These are phyloP conservation scores for Saitozyma sp. DNA, from an alignment of 768 basidiomycete species.

Conservation along the genomic window DNA sequence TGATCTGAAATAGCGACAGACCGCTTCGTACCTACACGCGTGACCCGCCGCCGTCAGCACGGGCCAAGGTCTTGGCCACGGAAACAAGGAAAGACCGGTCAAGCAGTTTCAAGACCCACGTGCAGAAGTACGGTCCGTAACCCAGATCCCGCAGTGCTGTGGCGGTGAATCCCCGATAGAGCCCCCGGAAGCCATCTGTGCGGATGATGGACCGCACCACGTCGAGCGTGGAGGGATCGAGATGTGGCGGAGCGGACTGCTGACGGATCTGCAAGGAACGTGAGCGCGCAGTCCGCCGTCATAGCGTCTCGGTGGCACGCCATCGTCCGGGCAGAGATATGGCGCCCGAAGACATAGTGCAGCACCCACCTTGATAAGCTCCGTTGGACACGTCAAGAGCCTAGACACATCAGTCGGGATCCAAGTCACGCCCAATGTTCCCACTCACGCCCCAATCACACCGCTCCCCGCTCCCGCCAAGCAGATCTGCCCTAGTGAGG, in stretches of 20 bases:
- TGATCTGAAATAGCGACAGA: constrained; percentile 47
- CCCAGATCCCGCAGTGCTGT: constrained; percentile 77
- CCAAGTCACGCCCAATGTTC: too few species aligned
- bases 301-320: too few species aligned
- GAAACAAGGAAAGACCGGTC: not conserved
- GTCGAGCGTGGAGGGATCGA: constrained; percentile 54
- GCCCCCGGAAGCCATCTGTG: constrained; percentile 62
- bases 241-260: constrained; percentile 48
- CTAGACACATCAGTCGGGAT: constrained; percentile 52
- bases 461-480: constrained; percentile 81
- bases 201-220: constrained; percentile 64
- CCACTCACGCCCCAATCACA: constrained; percentile 72
- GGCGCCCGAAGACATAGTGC: not conserved
- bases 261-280: constrained; percentile 54
- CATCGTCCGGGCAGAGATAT: not conserved
- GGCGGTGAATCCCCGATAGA: constrained; percentile 74
- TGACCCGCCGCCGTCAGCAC: not conserved
- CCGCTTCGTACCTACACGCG: constrained; percentile 49
- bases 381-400: constrained; percentile 75
- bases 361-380: constrained; percentile 83
- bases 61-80: not conserved
- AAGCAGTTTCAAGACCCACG: constrained; percentile 56
- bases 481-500: constrained; percentile 69
- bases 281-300: too few species aligned
- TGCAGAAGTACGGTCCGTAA: constrained; percentile 81